A percentile compares a stretch with the other conserved stretches of the same genome.
phyloP scores from a whole-genome alignment of 305 asterid species.

The Galium porrigens region DNA sequence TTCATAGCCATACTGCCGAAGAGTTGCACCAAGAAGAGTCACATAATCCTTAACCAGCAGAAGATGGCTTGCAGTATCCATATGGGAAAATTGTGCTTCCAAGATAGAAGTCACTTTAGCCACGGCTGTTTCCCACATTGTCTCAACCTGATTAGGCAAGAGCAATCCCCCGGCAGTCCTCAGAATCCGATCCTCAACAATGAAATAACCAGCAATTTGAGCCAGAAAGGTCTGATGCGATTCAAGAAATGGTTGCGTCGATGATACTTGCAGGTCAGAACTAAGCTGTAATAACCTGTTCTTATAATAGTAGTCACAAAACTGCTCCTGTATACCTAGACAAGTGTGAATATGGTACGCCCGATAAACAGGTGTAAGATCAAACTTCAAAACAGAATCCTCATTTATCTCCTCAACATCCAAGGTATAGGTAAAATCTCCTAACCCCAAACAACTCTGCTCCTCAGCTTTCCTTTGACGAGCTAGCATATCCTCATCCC shows the following conservation, averaged over 20 bases:
- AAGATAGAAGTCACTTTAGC: constrained; percentile 46
- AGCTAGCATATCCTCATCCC: constrained; percentile 86
- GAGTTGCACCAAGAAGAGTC: constrained; percentile 82
- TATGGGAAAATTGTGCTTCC: constrained; percentile 61
- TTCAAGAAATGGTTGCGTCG: constrained; percentile 60
- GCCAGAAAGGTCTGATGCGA: constrained; percentile 64
- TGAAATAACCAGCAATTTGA: constrained; percentile 73
- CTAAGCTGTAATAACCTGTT: constrained; percentile 69
- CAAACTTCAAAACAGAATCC: constrained; percentile 55
- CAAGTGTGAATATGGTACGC: constrained; percentile 72
- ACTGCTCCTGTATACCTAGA: constrained; percentile 61
- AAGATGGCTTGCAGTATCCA: constrained; percentile 76
- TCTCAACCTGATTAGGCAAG: constrained; percentile 59
- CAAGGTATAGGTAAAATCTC: constrained; percentile 56
- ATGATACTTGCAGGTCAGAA: constrained; percentile 72
- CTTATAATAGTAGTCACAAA: constrained; percentile 66
- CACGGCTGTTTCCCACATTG: constrained; percentile 87
- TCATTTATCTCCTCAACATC: constrained; percentile 80
- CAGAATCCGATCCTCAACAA: constrained; percentile 80
- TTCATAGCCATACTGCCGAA: constrained; percentile 74
- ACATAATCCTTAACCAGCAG: constrained; percentile 81
- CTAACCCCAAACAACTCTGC: constrained; percentile 59
- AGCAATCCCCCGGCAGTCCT: constrained; percentile 82
- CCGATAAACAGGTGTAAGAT: constrained; percentile 79
- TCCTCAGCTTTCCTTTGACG: constrained; percentile 90